phyloP scores from a whole-genome alignment of 495 filamentous ascomycete genomes.

The Entonaema liquescens region DNA sequence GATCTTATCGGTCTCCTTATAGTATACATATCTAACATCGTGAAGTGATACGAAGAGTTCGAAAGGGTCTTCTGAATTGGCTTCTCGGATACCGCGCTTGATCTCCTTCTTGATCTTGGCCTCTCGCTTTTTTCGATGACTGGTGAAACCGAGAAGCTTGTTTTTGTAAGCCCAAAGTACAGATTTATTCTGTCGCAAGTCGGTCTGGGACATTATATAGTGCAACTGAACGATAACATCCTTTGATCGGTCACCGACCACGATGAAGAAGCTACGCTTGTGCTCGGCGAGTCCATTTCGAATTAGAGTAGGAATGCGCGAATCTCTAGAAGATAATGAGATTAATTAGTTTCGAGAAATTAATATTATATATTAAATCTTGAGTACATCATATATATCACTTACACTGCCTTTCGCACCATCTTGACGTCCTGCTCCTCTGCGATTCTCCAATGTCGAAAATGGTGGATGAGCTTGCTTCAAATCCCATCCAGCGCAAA shows the following conservation, averaged over 20 bases:
- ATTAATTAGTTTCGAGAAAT: constrained; percentile 10
- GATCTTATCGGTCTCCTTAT: constrained; percentile 99
- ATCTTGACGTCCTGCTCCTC: constrained; percentile 45
- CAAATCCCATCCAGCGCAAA: constrained; percentile 15
- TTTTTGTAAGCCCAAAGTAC: constrained; percentile 99
- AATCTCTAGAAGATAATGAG: constrained; percentile 66
- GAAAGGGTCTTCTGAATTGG: constrained; percentile 96
- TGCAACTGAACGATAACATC: constrained; percentile 97
- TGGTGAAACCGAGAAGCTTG: constrained; percentile 90
- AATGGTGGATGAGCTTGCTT: not conserved
- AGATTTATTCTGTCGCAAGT: constrained; percentile 95
- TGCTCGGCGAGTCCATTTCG: constrained; percentile 96
- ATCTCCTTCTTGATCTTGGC: constrained; percentile 98
- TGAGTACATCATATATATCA: not conserved
- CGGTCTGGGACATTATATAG: constrained; percentile 87
- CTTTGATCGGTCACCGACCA: constrained; percentile 95
- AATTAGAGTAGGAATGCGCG: constrained; percentile 94
- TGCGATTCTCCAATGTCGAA: constrained; percentile 2
- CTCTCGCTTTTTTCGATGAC: constrained; percentile 96
- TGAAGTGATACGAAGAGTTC: constrained; percentile 97
- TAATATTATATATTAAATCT: not conserved
- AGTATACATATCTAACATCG: constrained; percentile 98
- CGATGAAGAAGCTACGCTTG: constrained; percentile 96
- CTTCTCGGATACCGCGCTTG: constrained; percentile 91
- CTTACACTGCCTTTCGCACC: constrained; percentile 69